Evolutionary conservation across 1,139 yeast genomes (phyloP), one percentile per base, ranked within the genome.

Genomic region (Kodamaea plutei): DNA sequence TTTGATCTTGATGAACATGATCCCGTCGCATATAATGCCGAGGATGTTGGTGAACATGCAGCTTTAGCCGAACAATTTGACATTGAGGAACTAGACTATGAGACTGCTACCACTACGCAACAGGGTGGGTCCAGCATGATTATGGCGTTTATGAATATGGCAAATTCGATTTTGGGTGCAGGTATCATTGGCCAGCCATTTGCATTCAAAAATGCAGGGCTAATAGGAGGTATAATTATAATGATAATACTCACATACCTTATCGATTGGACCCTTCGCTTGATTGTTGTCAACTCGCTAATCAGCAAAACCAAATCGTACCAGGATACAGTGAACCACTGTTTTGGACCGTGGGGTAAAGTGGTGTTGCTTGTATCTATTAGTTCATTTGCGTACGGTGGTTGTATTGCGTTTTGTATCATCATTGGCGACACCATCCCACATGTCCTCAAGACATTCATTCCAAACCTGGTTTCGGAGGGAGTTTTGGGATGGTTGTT

Each of bases 121-220:
- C 15, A 14, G 9, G 39, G 70, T 4, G 53, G 68, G 27, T 63
- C 75, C n/a, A 70, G 63, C 39, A 69, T 88, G 72, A 73, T 73
- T 39, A 83, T 84, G 88, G 96, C 96, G 8, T 88, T 89, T 49
- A 84, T 89, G 94, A 89, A 89, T 56, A 88, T 89, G 95, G 94
- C 96, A 14, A 89, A 89, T 56, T 82, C 85, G 10, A 89, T 88
- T 37, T 65, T 89, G 9, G 97, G 97, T 1, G 96, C 97, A 0
- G 96, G 96, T 2, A 85, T 91, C 30, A 87, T 89, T 26, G 96
- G 96, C 1, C 94, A 88, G 45, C 94, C 97, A 1, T 84, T 80
- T 48, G 96, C 97, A 0, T 78, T 89, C 45, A 66, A 73, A 33
- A 84, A 87, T 47, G 72, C 85, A 18, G 97, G 97, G 1, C 56